Evolutionary conservation across 1,284 basidiomycete species (phyloP).

Genomic region (Leccinum pachyderme): DNA sequence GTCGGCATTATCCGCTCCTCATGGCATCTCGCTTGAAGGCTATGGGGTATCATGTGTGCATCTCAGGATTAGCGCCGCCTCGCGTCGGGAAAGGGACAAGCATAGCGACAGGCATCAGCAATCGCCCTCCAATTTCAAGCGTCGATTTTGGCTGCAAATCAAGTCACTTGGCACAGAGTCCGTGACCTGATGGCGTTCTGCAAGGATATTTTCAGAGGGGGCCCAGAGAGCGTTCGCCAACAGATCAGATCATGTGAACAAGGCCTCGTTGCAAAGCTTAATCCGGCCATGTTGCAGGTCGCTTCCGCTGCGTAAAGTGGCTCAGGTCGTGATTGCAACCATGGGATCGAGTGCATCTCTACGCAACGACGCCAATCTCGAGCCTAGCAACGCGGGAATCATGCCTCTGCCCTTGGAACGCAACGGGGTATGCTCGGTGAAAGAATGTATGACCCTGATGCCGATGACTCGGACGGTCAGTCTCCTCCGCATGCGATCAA

Average conservation of each 20-base stretch:
- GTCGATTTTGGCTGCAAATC: constrained; percentile 46
- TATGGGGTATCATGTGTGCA: constrained; percentile 36
- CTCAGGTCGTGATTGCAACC: not conserved
- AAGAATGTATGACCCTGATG: not conserved
- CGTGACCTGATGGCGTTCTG: not conserved
- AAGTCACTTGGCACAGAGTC: constrained; percentile 27
- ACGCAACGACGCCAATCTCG: constrained; percentile 38
- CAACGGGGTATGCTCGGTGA: constrained; percentile 44
- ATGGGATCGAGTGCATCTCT: not conserved
- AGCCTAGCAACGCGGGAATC: constrained; percentile 44
- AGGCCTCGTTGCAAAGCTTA: constrained; percentile 1
- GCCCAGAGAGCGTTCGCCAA: constrained; percentile 2
- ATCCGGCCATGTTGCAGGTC: not conserved
- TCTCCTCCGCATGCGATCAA: constrained; percentile 35
- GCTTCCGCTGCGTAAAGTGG: constrained; percentile 2
- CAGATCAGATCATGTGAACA: constrained; percentile 1
- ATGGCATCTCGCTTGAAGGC: constrained; percentile 20
- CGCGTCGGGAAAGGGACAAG: constrained; percentile 11
- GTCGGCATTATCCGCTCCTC: not conserved
- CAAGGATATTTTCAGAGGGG: not conserved
- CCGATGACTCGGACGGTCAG: not conserved
- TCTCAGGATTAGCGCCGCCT: not conserved
- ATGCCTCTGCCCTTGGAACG: constrained; percentile 41
- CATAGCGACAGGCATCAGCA: constrained; percentile 44
- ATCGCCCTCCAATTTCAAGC: constrained; percentile 39